Percentiles rank a stretch among this genome's conserved stretches.
Conservation (phyloP, 192 early-diverging fungal genomes). For the Coemansia sp. region DNA sequence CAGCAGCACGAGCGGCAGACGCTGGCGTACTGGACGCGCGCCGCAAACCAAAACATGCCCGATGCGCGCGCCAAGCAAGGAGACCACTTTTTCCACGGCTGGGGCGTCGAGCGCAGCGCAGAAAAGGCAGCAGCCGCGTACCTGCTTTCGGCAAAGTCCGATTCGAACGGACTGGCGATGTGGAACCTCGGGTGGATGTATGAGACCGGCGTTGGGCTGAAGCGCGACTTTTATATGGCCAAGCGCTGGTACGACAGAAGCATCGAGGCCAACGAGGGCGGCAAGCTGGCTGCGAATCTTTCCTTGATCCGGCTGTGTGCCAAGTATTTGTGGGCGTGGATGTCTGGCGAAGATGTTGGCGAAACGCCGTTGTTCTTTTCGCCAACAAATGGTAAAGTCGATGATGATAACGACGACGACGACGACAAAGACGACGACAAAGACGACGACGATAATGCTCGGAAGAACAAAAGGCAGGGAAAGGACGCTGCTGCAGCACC, state of each 20-base stretch:
- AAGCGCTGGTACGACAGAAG: conserved; percentile 90
- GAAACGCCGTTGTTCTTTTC: conserved; percentile 53
- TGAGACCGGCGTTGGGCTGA: conserved; percentile 88
- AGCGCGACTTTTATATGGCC: conserved; percentile 88
- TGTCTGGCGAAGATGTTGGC: conserved; percentile 61
- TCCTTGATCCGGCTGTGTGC: conserved; percentile 71
- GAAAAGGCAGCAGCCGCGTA: conserved; percentile 83
- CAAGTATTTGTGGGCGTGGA: conserved; percentile 67
- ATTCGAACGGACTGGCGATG: conserved; percentile 82
- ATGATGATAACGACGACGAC: neutral
- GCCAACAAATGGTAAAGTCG: conserved; percentile 13
- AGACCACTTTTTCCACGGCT: conserved; percentile 88
- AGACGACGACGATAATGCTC: neutral
- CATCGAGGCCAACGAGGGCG: conserved; percentile 75
- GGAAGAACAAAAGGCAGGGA: neutral
- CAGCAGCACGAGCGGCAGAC: conserved; percentile 56
- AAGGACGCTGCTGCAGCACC: neutral
- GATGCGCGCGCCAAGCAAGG: conserved; percentile 91
- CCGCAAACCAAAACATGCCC: conserved; percentile 88
- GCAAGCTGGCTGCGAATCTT: conserved; percentile 72
- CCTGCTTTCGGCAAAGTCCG: conserved; percentile 74
- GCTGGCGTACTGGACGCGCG: conserved; percentile 88
- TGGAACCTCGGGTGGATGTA: conserved; percentile 97
- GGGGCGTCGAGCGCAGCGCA: conserved; percentile 65
- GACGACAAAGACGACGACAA: conserved; percentile 17